phyloP scores from a whole-genome alignment of 768 basidiomycete genomes.

The Daedalea quercina region DNA sequence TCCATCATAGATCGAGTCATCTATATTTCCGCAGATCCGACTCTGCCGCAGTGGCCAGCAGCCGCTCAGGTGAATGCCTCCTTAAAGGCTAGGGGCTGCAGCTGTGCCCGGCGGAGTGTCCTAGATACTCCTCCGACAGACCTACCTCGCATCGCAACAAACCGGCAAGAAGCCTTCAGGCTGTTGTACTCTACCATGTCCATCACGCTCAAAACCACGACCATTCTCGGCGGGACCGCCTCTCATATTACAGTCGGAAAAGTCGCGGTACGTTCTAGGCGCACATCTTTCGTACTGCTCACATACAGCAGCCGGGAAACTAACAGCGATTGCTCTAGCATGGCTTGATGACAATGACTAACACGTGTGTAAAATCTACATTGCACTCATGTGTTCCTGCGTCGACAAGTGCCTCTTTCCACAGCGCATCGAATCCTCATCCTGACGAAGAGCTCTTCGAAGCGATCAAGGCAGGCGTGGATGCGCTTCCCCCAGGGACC shows the following conservation, averaged over 20 bases:
- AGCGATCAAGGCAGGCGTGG: conserved; percentile 48
- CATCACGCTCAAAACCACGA: conserved; percentile 19
- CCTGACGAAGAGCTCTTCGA: conserved; percentile 57
- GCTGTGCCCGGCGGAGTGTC: no score
- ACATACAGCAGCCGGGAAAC: not conserved
- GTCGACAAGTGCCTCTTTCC: no score
- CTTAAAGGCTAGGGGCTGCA: no score
- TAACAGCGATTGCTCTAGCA: conserved; percentile 20
- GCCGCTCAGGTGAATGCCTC: no score
- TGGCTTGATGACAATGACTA: conserved; percentile 56
- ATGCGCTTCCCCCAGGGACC: conserved; percentile 32
- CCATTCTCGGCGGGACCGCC: conserved; percentile 32
- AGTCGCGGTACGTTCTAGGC: conserved; percentile 29
- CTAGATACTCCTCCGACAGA: no score
- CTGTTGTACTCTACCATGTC: conserved; percentile 19
- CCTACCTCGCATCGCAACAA: no score
- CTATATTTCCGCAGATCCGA: no score
- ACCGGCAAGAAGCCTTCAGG: no score
- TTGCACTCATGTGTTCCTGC: no score
- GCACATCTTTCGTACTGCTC: conserved; percentile 14
- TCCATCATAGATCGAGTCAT: no score
- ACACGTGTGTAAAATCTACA: no score
- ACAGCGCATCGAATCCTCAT: conserved; percentile 23
- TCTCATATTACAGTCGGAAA: conserved; percentile 30
- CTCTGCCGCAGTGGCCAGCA: no score